Percentiles rank a stretch among this genome's conserved stretches.
These are phyloP conservation scores for Malassezia vespertilionis DNA, from an alignment of 1,284 basidiomycete species.

Conservation along the genomic window DNA sequence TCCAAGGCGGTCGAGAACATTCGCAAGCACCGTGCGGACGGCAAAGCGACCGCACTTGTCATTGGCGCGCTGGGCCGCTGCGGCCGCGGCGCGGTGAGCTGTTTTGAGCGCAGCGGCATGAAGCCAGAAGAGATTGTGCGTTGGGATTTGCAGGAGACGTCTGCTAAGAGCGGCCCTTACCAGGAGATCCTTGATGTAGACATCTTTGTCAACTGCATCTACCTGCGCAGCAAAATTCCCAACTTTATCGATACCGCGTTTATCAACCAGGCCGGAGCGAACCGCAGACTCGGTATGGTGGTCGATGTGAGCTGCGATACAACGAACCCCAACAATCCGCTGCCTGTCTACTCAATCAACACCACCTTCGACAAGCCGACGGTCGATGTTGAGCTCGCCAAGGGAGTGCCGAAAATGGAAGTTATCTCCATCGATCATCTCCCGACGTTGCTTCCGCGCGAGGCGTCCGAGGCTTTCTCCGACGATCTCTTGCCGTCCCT, in stretches of 20 bases:
- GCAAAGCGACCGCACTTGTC: conserved; percentile 72
- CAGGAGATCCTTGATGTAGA: conserved; percentile 90
- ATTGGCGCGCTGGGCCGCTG: conserved; percentile 93
- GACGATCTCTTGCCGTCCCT: conserved; percentile 71
- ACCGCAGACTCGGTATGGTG: conserved; percentile 66
- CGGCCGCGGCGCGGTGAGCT: conserved; percentile 87
- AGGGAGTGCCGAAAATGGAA: conserved; percentile 52
- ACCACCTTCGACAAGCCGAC: conserved; percentile 91
- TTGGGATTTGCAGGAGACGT: conserved; percentile 93
- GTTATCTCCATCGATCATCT: conserved; percentile 97
- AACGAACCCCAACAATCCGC: conserved; percentile 95
- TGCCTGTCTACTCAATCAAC: conserved; percentile 90
- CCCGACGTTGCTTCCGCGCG: conserved; percentile 85
- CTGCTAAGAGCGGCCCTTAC: conserved; percentile 88
- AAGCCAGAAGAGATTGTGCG: conserved; percentile 71
- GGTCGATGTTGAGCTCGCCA: conserved; percentile 57
- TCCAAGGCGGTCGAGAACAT: conserved; percentile 56
- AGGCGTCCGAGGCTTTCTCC: conserved; percentile 94
- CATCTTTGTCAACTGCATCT: conserved; percentile 99
- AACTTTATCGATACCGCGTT: conserved; percentile 70
- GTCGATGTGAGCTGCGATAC: conserved; percentile 99
- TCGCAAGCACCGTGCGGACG: conserved; percentile 53
- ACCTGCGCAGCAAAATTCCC: conserved; percentile 78
- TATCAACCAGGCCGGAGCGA: conserved; percentile 61
- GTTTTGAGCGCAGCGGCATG: conserved; percentile 85